A percentile compares a stretch with the other conserved stretches of the same genome.
Conservation (phyloP, 371 early-diverging fungal genomes). For the Mortierella sp. region DNA sequence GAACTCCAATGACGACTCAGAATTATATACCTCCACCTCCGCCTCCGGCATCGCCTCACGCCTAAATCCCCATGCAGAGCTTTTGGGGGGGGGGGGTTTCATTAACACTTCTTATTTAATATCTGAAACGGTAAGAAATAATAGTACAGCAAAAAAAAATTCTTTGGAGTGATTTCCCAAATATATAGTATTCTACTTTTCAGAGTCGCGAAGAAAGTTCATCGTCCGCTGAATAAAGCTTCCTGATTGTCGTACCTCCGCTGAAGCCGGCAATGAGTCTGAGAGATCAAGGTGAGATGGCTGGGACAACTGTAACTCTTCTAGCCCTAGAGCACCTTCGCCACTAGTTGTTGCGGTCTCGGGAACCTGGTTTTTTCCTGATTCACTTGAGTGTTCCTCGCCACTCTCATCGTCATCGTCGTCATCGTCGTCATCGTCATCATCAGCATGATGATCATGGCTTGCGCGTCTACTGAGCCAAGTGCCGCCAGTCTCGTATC, state of each 20-base stretch:
- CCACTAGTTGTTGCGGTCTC: slow-evolving; percentile 3
- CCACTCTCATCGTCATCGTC: slow-evolving; percentile 19
- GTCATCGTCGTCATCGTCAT: slow-evolving; percentile 54
- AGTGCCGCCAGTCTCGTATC: slow-evolving; percentile 47
- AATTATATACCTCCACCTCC: not conserved
- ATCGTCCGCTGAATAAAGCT: slow-evolving; percentile 11
- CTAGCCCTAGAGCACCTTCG: slow-evolving; percentile 25
- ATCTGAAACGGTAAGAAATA: too few species aligned
- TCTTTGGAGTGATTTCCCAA: too few species aligned
- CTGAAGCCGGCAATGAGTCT: slow-evolving; percentile 1
- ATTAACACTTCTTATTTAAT: too few species aligned
- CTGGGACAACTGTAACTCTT: slow-evolving; percentile 29
- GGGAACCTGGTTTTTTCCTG: not conserved
- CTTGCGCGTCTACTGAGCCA: slow-evolving; percentile 46
- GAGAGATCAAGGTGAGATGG: slow-evolving; percentile 47
- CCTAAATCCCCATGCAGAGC: too few species aligned
- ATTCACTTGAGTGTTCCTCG: not conserved
- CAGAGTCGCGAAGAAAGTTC: slow-evolving; percentile 17
- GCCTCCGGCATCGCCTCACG: not conserved
- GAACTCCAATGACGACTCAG: not conserved
- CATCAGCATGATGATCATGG: slow-evolving; percentile 40
- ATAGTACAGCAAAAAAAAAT: too few species aligned
- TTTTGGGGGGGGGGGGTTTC: too few species aligned
- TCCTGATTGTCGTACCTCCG: not conserved
- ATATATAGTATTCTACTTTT: not conserved